Evolutionary conservation across 2,329 filamentous ascomycete genomes (phyloP).

Genomic region (Akanthomyces muscarius): DNA sequence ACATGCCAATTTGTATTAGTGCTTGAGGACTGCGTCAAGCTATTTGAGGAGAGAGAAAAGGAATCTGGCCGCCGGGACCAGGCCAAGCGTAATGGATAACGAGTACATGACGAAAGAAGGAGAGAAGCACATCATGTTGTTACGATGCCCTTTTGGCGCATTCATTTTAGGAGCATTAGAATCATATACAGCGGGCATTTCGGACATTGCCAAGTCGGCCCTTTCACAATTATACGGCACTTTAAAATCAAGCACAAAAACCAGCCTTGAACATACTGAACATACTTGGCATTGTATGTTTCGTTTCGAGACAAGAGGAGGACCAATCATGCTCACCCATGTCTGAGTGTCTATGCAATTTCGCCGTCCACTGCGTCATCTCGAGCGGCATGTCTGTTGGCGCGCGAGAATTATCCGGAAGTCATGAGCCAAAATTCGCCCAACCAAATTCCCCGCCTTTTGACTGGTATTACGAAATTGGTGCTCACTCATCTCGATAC

Average conservation of each 20-base stretch:
- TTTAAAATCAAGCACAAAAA: neutral
- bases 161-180: neutral
- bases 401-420: neutral
- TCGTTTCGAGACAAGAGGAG: no score
- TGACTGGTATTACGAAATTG: neutral
- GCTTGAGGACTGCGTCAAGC: slow-evolving; percentile 40
- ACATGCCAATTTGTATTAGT: slow-evolving; percentile 23
- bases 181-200: neutral
- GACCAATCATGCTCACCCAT: no score
- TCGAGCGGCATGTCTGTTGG: neutral
- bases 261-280: no score
- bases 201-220: neutral
- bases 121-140: neutral
- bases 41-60: slow-evolving; percentile 36
- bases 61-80: slow-evolving; percentile 5
- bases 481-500: neutral
- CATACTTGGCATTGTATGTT: no score
- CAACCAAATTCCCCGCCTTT: neutral
- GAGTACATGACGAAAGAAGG: neutral
- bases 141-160: neutral
- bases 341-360: no score
- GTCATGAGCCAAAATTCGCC: neutral
- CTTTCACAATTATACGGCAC: neutral
- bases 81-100: slow-evolving; percentile 11
- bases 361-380: no score